Evolutionary conservation across 805 yeast genomes (phyloP).

Genomic region (Hanseniaspora nectarophila): DNA sequence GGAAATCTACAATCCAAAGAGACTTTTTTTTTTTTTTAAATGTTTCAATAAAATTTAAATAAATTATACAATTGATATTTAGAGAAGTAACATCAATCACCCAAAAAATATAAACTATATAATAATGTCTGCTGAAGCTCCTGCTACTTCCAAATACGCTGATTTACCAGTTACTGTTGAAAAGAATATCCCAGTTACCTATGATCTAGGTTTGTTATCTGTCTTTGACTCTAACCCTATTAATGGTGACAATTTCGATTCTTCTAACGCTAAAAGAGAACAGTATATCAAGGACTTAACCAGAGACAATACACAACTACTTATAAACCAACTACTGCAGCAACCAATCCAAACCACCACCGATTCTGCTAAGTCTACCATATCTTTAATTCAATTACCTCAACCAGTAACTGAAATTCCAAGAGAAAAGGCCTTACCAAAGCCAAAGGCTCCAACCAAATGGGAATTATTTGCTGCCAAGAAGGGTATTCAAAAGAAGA

Average conservation of each 20-base stretch:
- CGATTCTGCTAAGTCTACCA: conserved; percentile 53
- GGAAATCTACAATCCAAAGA: not conserved
- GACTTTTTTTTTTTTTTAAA: not conserved
- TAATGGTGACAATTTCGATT: conserved; percentile 45
- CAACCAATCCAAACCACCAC: conserved; percentile 82
- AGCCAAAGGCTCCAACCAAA: conserved; percentile 79
- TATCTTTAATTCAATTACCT: conserved; percentile 77
- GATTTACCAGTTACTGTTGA: conserved; percentile 67
- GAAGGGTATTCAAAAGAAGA: conserved; percentile 88
- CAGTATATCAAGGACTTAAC: conserved; percentile 51
- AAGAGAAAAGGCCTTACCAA: conserved; percentile 91
- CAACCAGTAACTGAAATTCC: conserved; percentile 73
- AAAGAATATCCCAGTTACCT: conserved; percentile 77
- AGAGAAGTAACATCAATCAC: not conserved
- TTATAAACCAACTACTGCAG: conserved; percentile 80
- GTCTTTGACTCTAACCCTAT: conserved; percentile 83
- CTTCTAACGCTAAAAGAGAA: conserved; percentile 48
- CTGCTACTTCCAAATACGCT: conserved; percentile 20
- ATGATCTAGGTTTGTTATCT: conserved; percentile 82
- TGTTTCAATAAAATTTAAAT: no score
- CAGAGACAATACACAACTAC: conserved; percentile 84
- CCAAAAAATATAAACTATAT: not conserved
- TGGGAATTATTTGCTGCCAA: conserved; percentile 95
- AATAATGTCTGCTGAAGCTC: conserved; percentile 19
- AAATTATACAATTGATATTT: no score